phyloP scores from a whole-genome alignment of 192 early-diverging fungal genomes.

The Phycomyces nitens region DNA sequence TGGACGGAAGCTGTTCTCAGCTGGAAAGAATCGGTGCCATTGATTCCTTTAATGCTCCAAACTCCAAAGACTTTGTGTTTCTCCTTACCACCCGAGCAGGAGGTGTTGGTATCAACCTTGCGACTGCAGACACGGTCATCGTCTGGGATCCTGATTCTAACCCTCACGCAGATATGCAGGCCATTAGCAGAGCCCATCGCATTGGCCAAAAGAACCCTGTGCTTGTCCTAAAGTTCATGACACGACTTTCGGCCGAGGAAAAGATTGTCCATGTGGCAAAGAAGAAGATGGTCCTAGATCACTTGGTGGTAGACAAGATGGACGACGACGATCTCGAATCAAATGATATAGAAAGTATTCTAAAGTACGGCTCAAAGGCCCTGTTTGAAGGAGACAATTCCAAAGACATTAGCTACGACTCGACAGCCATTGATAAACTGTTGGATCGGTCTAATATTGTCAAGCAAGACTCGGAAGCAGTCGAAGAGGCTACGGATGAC shows the following conservation, averaged over 20 bases:
- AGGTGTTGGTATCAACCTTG: conserved; percentile 71
- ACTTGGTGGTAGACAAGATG: conserved; percentile 74
- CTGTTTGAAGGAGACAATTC: conserved; percentile 58
- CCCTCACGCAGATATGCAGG: conserved; percentile 70
- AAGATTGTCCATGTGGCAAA: conserved; percentile 69
- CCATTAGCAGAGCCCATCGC: conserved; percentile 68
- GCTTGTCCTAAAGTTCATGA: conserved; percentile 62
- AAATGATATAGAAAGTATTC: conserved; percentile 57
- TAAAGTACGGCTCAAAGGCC: conserved; percentile 65
- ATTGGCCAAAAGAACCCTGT: conserved; percentile 70
- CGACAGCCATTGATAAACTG: conserved; percentile 54
- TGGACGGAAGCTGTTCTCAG: conserved; percentile 65
- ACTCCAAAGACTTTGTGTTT: conserved; percentile 61
- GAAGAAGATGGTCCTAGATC: conserved; percentile 71
- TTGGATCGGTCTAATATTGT: conserved; percentile 45
- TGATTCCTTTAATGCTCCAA: conserved; percentile 60
- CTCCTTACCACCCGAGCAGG: conserved; percentile 73
- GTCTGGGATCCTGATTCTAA: conserved; percentile 77
- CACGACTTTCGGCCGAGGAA: conserved; percentile 59
- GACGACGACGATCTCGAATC: conserved; percentile 50
- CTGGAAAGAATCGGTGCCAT: conserved; percentile 53
- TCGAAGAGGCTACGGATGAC: background rate
- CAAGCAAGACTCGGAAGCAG: background rate
- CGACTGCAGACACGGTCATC: conserved; percentile 72
- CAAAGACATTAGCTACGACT: conserved; percentile 50